These are phyloP conservation scores for Tilletia caries DNA, from an alignment of 1,284 basidiomycete species.

Conservation along the genomic window DNA sequence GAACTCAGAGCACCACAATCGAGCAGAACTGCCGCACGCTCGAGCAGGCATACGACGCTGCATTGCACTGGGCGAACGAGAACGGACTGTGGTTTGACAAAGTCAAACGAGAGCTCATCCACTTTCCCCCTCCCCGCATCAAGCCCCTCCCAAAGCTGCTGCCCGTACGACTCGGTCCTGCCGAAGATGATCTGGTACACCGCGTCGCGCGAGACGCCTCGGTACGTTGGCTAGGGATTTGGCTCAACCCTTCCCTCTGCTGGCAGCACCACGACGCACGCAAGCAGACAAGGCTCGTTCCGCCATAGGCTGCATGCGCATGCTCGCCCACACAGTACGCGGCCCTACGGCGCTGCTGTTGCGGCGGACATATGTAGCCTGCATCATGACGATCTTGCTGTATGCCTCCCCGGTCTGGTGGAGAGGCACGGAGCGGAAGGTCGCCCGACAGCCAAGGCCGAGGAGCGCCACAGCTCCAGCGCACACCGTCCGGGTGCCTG, in stretches of 20 bases:
- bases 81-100: conserved; percentile 1
- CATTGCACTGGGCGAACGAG: neutral
- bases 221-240: conserved; percentile 9
- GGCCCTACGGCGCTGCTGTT: neutral
- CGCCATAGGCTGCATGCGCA: neutral
- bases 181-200: neutral
- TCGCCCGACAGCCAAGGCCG: neutral
- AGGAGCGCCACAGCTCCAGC: neutral
- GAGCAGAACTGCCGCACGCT: neutral
- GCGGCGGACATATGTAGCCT: neutral
- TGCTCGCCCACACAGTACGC: conserved; percentile 6
- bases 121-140: neutral
- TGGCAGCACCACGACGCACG: neutral
- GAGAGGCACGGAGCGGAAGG: neutral
- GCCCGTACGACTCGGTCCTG: neutral
- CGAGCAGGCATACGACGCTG: neutral
- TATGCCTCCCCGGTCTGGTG: neutral
- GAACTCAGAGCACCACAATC: neutral
- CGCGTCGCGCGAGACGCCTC: neutral
- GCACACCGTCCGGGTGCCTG: neutral
- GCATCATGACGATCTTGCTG: neutral
- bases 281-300: neutral
- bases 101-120: conserved; percentile 10
- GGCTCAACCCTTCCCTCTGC: neutral
- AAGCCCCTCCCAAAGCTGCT: neutral